These are phyloP conservation scores for Aspergillus kassunensis DNA, from an alignment of 495 filamentous ascomycete genomes.

Conservation along the genomic window DNA sequence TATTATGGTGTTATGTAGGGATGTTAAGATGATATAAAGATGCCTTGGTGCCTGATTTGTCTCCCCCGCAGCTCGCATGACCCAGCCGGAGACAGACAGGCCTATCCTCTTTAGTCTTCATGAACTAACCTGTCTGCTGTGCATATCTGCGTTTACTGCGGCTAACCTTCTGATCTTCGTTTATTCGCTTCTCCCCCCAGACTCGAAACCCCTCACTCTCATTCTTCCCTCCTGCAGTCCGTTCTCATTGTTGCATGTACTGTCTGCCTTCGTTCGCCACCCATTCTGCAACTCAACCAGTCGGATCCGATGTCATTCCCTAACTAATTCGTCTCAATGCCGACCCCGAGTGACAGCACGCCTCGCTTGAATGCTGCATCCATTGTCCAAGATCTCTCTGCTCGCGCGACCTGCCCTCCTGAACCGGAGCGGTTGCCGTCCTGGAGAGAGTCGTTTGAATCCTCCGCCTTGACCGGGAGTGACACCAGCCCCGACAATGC, in stretches of 20 bases:
- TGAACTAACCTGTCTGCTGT: not conserved
- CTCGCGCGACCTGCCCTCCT: slow-evolving; percentile 56
- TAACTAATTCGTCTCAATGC: slow-evolving; percentile 50
- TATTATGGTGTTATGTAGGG: too few species aligned
- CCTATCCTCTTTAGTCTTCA: slow-evolving; percentile 26
- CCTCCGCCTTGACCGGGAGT: slow-evolving; percentile 17
- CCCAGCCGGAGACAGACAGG: slow-evolving; percentile 14
- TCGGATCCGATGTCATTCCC: slow-evolving; percentile 40
- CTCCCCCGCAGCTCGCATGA: slow-evolving; percentile 47
- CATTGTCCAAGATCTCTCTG: slow-evolving; percentile 45
- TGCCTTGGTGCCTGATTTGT: slow-evolving; percentile 21
- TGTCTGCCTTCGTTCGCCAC: slow-evolving; percentile 8
- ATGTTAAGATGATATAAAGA: too few species aligned
- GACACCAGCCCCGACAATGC: slow-evolving; percentile 26
- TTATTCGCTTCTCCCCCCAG: slow-evolving; percentile 11
- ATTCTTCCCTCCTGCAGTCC: slow-evolving; percentile 9
- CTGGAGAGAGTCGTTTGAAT: slow-evolving; percentile 38
- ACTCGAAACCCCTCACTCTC: slow-evolving; percentile 11
- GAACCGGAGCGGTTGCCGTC: slow-evolving; percentile 43
- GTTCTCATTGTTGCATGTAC: slow-evolving; percentile 11
- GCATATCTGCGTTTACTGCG: slow-evolving; percentile 1
- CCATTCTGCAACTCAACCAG: slow-evolving; percentile 10
- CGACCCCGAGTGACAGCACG: slow-evolving; percentile 53
- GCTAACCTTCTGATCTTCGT: slow-evolving; percentile 16
- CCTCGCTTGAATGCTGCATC: slow-evolving; percentile 38